Conservation (phyloP, 2,329 filamentous ascomycete species). For the Diaporthe aspalathi region DNA sequence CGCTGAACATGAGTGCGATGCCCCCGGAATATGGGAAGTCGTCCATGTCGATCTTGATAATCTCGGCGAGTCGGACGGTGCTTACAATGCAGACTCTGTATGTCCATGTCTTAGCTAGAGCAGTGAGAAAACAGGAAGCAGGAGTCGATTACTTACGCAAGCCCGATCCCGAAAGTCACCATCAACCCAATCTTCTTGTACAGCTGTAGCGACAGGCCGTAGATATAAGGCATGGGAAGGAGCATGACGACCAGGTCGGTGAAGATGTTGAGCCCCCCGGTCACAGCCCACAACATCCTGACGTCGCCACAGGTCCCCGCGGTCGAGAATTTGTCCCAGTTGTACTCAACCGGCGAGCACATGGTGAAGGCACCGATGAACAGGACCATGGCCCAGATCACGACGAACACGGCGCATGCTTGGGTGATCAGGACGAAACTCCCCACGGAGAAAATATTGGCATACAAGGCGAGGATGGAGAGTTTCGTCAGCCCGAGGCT, state of each 20-base stretch:
- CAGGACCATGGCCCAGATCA: slow-evolving; percentile 1
- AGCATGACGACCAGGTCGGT: slow-evolving; percentile 23
- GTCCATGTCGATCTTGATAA: slow-evolving; percentile 31
- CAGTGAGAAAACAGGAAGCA: neutral
- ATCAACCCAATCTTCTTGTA: slow-evolving; percentile 30
- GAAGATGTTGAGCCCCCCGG: slow-evolving; percentile 20
- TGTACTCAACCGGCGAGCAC: slow-evolving; percentile 32
- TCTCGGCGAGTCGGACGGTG: slow-evolving; percentile 31
- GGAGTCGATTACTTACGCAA: slow-evolving; percentile 16
- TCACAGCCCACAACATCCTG: slow-evolving; percentile 1
- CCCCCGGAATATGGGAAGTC: slow-evolving; percentile 31
- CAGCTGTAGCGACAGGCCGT: slow-evolving; percentile 23
- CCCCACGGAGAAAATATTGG: slow-evolving; percentile 6
- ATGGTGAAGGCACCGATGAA: slow-evolving; percentile 19
- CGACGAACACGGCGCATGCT: neutral
- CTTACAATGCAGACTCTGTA: slow-evolving; percentile 37
- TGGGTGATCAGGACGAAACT: slow-evolving; percentile 4
- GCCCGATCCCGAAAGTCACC: slow-evolving; percentile 28
- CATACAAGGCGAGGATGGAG: slow-evolving; percentile 14
- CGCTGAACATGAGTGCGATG: slow-evolving; percentile 31
- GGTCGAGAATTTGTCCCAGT: slow-evolving; percentile 28
- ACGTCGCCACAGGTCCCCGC: slow-evolving; percentile 11
- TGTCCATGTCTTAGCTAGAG: neutral
- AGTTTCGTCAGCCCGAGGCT: slow-evolving; percentile 21
- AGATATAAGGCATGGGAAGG: slow-evolving; percentile 28